Evolutionary conservation across 2,329 filamentous ascomycete species (phyloP).

Genomic region (Chrysoporthe deuterocubensis): DNA sequence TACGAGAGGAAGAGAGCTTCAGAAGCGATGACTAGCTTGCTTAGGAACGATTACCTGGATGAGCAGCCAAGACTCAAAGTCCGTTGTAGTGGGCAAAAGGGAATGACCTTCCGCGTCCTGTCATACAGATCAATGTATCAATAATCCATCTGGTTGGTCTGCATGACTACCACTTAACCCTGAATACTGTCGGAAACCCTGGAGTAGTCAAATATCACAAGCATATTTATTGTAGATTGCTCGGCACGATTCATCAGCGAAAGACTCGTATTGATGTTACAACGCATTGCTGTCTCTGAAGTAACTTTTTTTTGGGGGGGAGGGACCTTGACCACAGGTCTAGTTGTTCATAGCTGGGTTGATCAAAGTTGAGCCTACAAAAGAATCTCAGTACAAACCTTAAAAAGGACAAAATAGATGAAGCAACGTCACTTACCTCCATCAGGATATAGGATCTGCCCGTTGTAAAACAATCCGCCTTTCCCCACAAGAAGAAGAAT

Average conservation of each 20-base stretch:
- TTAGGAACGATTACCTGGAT: not conserved
- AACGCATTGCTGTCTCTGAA: not conserved
- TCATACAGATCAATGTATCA: too few species aligned
- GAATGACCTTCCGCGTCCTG: too few species aligned
- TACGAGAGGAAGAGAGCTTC: not conserved
- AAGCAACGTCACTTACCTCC: conserved; percentile 38
- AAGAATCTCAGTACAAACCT: not conserved
- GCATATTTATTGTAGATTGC: not conserved
- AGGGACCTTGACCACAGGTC: not conserved
- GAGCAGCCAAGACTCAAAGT: too few species aligned
- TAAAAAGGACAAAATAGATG: not conserved
- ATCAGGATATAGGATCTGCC: conserved; percentile 56
- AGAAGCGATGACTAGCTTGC: not conserved
- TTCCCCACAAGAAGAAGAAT: conserved; percentile 55
- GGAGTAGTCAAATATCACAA: not conserved
- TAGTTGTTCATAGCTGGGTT: conserved; percentile 21
- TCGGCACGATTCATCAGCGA: not conserved
- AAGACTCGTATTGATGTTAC: too few species aligned
- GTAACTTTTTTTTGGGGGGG: too few species aligned
- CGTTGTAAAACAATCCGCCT: conserved; percentile 56
- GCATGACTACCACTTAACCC: too few species aligned
- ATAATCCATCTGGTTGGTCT: too few species aligned
- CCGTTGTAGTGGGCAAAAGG: not conserved
- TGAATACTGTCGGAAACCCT: too few species aligned
- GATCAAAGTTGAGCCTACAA: conserved; percentile 18